phyloP scores from a whole-genome alignment of 192 early-diverging fungal genomes.

The Coemansia sp. region DNA sequence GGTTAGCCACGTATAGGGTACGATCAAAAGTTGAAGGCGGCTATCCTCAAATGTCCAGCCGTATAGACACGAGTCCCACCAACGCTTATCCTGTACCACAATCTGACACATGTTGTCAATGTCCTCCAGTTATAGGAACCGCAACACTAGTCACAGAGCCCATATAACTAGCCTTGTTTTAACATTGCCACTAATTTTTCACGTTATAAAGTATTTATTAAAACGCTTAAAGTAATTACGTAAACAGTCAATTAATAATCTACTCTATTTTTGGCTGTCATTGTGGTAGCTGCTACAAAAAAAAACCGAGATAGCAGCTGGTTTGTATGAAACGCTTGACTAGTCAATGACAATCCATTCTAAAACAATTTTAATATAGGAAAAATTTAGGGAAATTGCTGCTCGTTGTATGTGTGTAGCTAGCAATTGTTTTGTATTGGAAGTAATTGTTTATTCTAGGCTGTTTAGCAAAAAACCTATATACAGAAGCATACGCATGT shows the following conservation, averaged over 20 bases:
- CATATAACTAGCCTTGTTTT: neutral
- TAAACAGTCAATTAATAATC: too few species aligned
- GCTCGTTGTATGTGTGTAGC: too few species aligned
- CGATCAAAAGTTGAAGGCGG: neutral
- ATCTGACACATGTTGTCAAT: conserved; percentile 5
- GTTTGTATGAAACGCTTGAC: neutral
- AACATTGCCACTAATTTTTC: neutral
- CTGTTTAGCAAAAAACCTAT: neutral
- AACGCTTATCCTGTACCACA: neutral
- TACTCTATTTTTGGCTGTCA: too few species aligned
- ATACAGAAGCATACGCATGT: neutral
- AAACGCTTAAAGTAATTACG: too few species aligned
- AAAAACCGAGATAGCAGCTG: neutral
- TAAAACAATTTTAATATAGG: neutral
- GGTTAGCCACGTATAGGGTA: conserved; percentile 1
- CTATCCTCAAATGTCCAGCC: neutral
- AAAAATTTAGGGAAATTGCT: neutral
- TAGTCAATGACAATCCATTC: neutral
- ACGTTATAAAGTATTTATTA: too few species aligned
- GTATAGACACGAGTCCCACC: neutral
- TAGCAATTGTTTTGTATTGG: neutral
- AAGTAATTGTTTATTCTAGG: neutral
- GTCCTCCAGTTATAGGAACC: conserved; percentile 23
- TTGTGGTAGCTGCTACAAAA: too few species aligned
- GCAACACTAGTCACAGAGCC: conserved; percentile 41